A percentile compares a stretch with the other conserved stretches of the same genome.
phyloP scores from a whole-genome alignment of 1,284 basidiomycete genomes.

The Sanghuangporus baumii region DNA sequence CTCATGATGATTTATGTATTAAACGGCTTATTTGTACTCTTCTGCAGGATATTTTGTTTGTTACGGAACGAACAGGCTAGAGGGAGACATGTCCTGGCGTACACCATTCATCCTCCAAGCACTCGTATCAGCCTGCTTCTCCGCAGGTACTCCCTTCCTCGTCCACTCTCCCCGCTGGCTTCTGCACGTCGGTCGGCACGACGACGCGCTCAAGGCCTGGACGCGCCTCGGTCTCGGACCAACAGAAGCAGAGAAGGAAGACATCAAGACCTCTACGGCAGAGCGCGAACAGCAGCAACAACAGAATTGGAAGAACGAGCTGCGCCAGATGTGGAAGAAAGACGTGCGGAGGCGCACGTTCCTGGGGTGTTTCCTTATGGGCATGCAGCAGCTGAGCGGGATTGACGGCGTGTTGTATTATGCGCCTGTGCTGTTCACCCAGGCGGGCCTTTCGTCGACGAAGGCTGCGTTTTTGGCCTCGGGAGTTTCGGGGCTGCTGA shows the following conservation, averaged over 20 bases:
- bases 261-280: constrained; percentile 24
- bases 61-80: constrained; percentile 37
- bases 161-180: constrained; percentile 53
- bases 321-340: constrained; percentile 27
- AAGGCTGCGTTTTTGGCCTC: constrained; percentile 46
- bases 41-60: constrained; percentile 43
- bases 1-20: neutral
- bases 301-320: constrained; percentile 18
- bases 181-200: constrained; percentile 34
- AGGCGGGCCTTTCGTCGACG: constrained; percentile 41
- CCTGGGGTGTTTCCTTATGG: constrained; percentile 42
- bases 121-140: constrained; percentile 33
- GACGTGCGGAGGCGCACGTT: constrained; percentile 33
- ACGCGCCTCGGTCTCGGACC: constrained; percentile 27
- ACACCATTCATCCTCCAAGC: constrained; percentile 41
- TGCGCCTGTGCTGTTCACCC: constrained; percentile 45
- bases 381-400: constrained; percentile 33
- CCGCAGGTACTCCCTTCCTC: constrained; percentile 41
- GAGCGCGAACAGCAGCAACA: constrained; percentile 15
- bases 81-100: constrained; percentile 41
- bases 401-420: constrained; percentile 42
- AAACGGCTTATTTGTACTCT: neutral
- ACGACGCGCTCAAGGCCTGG: constrained; percentile 34
- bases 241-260: constrained; percentile 28
- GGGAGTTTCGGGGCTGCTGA: constrained; percentile 45